Evolutionary conservation across 495 filamentous ascomycete genomes (phyloP).

Genomic region (Jackrogersella multiformis): DNA sequence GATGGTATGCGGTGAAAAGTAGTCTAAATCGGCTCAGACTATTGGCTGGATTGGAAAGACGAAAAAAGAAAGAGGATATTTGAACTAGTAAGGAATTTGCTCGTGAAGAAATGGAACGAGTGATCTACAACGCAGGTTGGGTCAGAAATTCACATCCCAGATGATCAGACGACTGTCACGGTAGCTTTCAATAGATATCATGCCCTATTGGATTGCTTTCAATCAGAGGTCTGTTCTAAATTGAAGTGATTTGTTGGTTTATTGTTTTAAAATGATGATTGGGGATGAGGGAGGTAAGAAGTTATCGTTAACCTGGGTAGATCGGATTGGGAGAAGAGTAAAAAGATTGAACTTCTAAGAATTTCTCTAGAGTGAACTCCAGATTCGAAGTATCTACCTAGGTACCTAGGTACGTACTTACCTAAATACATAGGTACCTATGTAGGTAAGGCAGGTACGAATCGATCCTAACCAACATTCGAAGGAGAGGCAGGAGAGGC

Average conservation of each 20-base stretch:
- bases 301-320: background rate
- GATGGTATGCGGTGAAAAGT: background rate
- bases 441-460: no score
- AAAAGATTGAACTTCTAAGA: background rate
- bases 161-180: background rate
- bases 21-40: background rate
- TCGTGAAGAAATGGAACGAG: background rate
- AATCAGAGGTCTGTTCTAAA: background rate
- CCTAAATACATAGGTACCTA: no score
- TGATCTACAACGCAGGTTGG: background rate
- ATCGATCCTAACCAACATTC: no score
- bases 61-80: background rate
- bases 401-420: no score
- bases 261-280: background rate
- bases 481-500: no score
- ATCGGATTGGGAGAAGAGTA: background rate
- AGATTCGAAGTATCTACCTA: no score
- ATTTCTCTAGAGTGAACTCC: no score
- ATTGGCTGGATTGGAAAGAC: background rate
- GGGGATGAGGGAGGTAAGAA: background rate
- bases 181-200: background rate
- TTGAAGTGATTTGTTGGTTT: background rate
- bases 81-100: background rate
- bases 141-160: background rate
- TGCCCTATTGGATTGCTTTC: background rate